A percentile compares a stretch with the other conserved stretches of the same genome.
These are phyloP conservation scores for Waitea zeae DNA, from an alignment of 1,284 basidiomycete species.

Conservation along the genomic window DNA sequence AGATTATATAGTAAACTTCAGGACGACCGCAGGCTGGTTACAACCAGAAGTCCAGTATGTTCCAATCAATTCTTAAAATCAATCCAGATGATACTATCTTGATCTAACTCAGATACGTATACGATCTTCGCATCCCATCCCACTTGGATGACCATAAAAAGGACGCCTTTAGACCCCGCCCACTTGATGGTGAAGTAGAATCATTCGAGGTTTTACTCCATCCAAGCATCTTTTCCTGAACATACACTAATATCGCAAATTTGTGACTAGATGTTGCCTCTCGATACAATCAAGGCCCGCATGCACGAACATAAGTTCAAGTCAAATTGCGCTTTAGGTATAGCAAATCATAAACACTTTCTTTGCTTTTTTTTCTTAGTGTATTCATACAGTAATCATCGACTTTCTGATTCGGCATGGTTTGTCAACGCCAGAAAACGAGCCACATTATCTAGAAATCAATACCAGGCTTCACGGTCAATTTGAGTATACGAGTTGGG, in stretches of 20 bases:
- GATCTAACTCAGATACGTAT: constrained; percentile 41
- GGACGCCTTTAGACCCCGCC: constrained; percentile 42
- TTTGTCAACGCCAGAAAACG: constrained; percentile 60
- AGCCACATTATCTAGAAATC: constrained; percentile 60
- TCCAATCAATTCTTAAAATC: background rate
- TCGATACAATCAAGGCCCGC: constrained; percentile 31
- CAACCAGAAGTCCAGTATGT: constrained; percentile 77
- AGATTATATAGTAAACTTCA: constrained; percentile 17
- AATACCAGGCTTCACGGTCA: constrained; percentile 52
- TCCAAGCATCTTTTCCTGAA: background rate
- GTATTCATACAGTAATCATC: constrained; percentile 38
- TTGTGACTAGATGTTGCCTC: constrained; percentile 32
- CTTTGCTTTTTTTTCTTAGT: background rate
- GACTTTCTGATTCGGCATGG: constrained; percentile 75
- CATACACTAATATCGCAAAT: background rate
- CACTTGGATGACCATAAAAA: constrained; percentile 18
- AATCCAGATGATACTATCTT: background rate
- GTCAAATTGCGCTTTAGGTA: constrained; percentile 69
- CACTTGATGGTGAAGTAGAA: constrained; percentile 87
- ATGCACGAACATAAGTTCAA: constrained; percentile 66
- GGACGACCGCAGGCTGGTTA: constrained; percentile 57
- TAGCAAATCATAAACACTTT: constrained; percentile 6
- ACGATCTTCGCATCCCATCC: constrained; percentile 58
- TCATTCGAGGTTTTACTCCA: constrained; percentile 50
- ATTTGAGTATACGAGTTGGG: constrained; percentile 48